phyloP scores from a whole-genome alignment of 2,329 filamentous ascomycete genomes.

The Chrysosporium keratinophilum region DNA sequence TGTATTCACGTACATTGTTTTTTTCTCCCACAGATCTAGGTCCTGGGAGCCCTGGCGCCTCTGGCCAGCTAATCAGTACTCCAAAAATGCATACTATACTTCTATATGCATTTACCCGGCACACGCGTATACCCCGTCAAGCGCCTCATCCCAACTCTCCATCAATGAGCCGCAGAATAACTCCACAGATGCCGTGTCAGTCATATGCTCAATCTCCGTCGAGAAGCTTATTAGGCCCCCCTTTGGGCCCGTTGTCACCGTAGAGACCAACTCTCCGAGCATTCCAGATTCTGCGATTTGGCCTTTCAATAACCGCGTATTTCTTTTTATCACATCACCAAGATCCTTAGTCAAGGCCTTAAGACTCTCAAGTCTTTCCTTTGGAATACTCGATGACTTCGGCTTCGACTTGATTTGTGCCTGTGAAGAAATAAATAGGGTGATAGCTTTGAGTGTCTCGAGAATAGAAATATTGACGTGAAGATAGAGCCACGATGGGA shows the following conservation, averaged over 20 bases:
- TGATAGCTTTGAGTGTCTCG: conserved; percentile 34
- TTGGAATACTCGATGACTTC: conserved; percentile 22
- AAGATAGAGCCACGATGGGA: conserved; percentile 35
- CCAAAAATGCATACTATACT: too few species aligned
- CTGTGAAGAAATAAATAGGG: conserved; percentile 24
- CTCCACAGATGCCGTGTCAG: conserved; percentile 33
- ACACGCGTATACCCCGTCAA: conserved; percentile 28
- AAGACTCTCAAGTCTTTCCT: conserved; percentile 27
- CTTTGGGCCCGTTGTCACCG: conserved; percentile 21
- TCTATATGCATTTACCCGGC: background rate
- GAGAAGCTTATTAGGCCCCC: conserved; percentile 17
- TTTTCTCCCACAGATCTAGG: too few species aligned
- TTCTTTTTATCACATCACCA: conserved; percentile 28
- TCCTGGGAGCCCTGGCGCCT: too few species aligned
- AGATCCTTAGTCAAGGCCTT: conserved; percentile 21
- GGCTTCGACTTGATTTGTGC: conserved; percentile 24
- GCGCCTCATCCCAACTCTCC: conserved; percentile 40
- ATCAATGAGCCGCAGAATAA: conserved; percentile 36
- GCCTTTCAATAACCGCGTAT: conserved; percentile 30
- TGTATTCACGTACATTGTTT: too few species aligned
- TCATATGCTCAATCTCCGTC: conserved; percentile 26
- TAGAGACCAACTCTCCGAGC: conserved; percentile 34
- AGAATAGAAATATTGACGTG: conserved; percentile 31
- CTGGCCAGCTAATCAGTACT: too few species aligned
- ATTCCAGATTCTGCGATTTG: conserved; percentile 32